phyloP scores from a whole-genome alignment of 768 basidiomycete species.

The Russula ochroleuca region DNA sequence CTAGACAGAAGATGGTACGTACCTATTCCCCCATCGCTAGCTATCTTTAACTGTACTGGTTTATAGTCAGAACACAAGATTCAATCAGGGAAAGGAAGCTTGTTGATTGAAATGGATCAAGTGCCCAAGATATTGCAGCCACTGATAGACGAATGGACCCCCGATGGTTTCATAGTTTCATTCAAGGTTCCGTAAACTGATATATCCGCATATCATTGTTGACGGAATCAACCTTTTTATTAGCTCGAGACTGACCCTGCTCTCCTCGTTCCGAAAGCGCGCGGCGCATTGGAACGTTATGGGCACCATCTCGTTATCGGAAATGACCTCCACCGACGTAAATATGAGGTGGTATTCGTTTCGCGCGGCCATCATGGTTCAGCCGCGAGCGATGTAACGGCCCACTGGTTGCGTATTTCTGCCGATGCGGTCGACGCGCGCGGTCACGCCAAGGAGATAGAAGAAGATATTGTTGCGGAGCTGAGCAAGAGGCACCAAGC shows the following conservation, averaged over 20 bases:
- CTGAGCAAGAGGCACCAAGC: constrained; percentile 65
- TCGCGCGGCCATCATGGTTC: constrained; percentile 41
- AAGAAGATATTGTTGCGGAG: constrained; percentile 82
- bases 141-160: constrained; percentile 91
- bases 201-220: not conserved
- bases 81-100: constrained; percentile 90
- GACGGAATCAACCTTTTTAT: not conserved
- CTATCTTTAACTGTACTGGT: not conserved
- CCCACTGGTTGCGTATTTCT: constrained; percentile 64
- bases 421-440: constrained; percentile 32
- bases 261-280: constrained; percentile 87
- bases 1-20: constrained; percentile 80
- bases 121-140: constrained; percentile 95
- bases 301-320: constrained; percentile 98
- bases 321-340: constrained; percentile 89
- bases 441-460: constrained; percentile 67
- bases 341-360: constrained; percentile 90
- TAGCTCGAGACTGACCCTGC: constrained; percentile 89
- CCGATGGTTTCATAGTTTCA: constrained; percentile 86
- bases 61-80: constrained; percentile 94
- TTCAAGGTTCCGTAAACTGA: constrained; percentile 69
- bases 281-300: constrained; percentile 83
- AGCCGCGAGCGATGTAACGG: constrained; percentile 39
- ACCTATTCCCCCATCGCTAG: not conserved
- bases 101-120: constrained; percentile 97